Evolutionary conservation across 805 yeast species (phyloP), one percentile per base, ranked within the genome.

Genomic region (Zygosaccharomyces siamensis): DNA sequence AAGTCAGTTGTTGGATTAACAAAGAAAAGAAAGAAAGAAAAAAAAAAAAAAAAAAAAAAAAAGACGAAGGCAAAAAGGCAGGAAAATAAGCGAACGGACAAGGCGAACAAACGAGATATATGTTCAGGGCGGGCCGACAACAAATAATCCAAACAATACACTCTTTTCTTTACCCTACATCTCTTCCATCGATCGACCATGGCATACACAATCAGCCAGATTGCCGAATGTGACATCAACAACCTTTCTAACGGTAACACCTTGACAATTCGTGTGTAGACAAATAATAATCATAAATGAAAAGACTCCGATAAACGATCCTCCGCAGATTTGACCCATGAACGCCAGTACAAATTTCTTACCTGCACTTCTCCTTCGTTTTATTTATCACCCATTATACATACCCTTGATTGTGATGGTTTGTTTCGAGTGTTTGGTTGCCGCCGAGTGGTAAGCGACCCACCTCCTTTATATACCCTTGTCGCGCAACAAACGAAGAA

Each of bases 401-500:
- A 41, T 41, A 41, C 44, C 44, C 37, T 41, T 33, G 33, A 30
- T 41, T 41, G 44, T 27, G 36, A 31, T 41, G 32, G 28, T 33
- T 33, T 30, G 18, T 41, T 26, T 24, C 14, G 28, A 30, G 16
- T 8, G n/a, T 14, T 30, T 33, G 35, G 24, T 41, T 41, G 44
- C 44, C 44, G 44, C 44, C 44, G 44, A 41, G 37, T 30, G 11
- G 14, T 16, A 11, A 26, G 30, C 5, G 16, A 11, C 44, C 44
- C 23, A 21, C 36, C 44, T 41, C 36, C 44, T 30, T 41, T 41
- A 41, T 41, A 41, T 41, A 41, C 44, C 14, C 44, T 33, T 26
- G 27, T 14, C 44, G 44, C 44, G 44, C 35, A 8, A 10, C 30
- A 37, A 33, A 33, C 36, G 36, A 41, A 24, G 37, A 41, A 41